Conservation (phyloP, 208 protist species). For the Wallacemonas sp. region DNA sequence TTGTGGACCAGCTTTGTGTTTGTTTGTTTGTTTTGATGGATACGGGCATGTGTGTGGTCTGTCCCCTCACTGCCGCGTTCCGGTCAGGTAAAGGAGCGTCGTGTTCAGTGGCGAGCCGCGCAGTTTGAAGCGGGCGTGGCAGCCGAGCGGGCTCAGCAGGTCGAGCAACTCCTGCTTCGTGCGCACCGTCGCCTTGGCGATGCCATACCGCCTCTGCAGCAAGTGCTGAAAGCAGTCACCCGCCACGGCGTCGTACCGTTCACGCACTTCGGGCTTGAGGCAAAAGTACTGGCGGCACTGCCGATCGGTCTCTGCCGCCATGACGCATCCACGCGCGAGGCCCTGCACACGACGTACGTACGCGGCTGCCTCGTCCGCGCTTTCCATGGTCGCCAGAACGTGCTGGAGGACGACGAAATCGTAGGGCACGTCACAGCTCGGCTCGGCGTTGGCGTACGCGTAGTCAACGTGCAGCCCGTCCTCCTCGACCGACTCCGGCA, state of each 20-base stretch:
- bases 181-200: conserved; percentile 28
- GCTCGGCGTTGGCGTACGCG: conserved; percentile 11
- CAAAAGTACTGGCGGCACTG: conserved; percentile 69
- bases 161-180: conserved; percentile 48
- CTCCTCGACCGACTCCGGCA: neutral
- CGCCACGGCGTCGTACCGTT: conserved; percentile 49
- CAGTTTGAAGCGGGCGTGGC: conserved; percentile 67
- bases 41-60: no score
- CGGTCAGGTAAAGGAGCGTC: conserved; percentile 34
- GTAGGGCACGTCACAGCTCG: conserved; percentile 24
- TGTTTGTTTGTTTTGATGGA: conserved; percentile 7
- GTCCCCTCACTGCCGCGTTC: neutral
- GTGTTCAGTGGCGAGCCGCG: conserved; percentile 75
- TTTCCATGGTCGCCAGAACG: conserved; percentile 40
- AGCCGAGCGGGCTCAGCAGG: conserved; percentile 22
- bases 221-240: conserved; percentile 49
- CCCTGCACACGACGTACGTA: conserved; percentile 23
- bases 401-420: conserved; percentile 86
- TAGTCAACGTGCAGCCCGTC: neutral
- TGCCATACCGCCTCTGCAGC: conserved; percentile 41
- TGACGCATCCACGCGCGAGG: conserved; percentile 37
- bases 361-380: conserved; percentile 27
- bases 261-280: conserved; percentile 35
- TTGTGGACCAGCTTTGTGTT: neutral
- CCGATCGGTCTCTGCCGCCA: conserved; percentile 69